phyloP scores from a whole-genome alignment of 257 asterid genomes.

The Eucommia ulmoides region DNA sequence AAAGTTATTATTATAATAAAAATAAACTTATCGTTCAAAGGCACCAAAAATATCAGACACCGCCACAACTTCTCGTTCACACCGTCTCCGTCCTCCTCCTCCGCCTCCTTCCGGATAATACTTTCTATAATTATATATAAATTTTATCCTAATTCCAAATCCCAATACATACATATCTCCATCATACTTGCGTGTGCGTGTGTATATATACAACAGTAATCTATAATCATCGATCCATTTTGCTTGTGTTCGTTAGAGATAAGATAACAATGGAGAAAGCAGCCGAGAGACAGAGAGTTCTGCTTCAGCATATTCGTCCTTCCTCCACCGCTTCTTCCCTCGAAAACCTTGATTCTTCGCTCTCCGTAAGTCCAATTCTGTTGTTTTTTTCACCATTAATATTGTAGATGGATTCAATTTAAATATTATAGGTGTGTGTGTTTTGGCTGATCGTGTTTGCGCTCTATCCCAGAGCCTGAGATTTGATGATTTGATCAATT shows the following conservation, averaged over 20 bases:
- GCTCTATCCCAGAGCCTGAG: too few relatives aligned
- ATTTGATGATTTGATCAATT: too few relatives aligned
- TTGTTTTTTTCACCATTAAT: not conserved
- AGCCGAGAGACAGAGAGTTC: constrained; percentile 59
- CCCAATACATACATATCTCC: not conserved
- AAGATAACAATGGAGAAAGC: constrained; percentile 56
- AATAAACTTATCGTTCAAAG: too few relatives aligned
- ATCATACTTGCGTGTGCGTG: not conserved
- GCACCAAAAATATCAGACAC: too few relatives aligned
- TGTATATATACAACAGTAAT: not conserved
- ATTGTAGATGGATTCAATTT: too few relatives aligned
- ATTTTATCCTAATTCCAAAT: not conserved
- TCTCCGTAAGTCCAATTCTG: constrained; percentile 39
- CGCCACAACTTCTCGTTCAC: too few relatives aligned
- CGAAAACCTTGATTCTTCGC: constrained; percentile 52
- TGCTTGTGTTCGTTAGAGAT: not conserved
- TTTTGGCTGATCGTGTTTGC: too few relatives aligned
- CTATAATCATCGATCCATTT: not conserved
- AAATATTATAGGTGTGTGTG: too few relatives aligned
- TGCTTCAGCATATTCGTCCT: constrained; percentile 80
- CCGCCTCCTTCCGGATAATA: not conserved
- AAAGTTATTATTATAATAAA: too few relatives aligned
- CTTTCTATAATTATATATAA: not conserved
- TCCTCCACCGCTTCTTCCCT: constrained; percentile 63
- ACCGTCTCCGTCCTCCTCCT: too few relatives aligned